Base-by-base conservation (phyloP, 2,329 filamentous ascomycete genomes). In the Aspergillus sp. region DNA sequence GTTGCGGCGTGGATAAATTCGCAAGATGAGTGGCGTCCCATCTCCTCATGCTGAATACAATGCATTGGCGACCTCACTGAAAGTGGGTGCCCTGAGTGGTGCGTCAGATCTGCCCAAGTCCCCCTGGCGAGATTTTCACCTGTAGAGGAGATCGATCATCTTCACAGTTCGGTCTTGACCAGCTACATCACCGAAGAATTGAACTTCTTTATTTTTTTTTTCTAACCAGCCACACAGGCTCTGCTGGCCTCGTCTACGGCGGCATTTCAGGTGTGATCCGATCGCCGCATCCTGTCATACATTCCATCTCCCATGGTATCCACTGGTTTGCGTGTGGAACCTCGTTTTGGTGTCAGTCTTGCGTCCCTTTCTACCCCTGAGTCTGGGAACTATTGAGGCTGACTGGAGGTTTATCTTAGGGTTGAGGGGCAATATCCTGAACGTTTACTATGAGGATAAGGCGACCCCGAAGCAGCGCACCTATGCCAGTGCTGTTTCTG, bases 281-380 rank as follows among this genome's bases (percentile, higher is more conserved):
- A 57, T 88, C 88, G 17, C 81, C 79, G 20, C 84, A 90, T 4
- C 81, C 84, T 4, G 71, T 85, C 2, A 74, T 93, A 6, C 93
- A 91, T 75, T 88, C 90, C 0, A 65, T 88, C 12, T 82, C 87
- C 38, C 87, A 88, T 20, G 89, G 90, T 17, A 79, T 90, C 41
- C 91, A 96, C 76, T 96, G 90, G 85, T 91, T 91, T 73, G 82
- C 85, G 42, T 81, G 96, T 39, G 91, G 91, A 36, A 85, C 83
- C 47, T 89, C 85, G 15, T 97, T 88, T 71, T 93, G 87, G 81
- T 87, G 89, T 87, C 79, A 68, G 84, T 75, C 42, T 15, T 58
- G 22, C 26, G 26, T 30, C 9, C 26, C 26, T 30, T 30, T 30
- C 22, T 41, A 9, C 48, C 53, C 44, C 56, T 53, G 45, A 59